Evolutionary conservation across 768 basidiomycete genomes (phyloP).

Genomic region (Kwoniella dendrophila): DNA sequence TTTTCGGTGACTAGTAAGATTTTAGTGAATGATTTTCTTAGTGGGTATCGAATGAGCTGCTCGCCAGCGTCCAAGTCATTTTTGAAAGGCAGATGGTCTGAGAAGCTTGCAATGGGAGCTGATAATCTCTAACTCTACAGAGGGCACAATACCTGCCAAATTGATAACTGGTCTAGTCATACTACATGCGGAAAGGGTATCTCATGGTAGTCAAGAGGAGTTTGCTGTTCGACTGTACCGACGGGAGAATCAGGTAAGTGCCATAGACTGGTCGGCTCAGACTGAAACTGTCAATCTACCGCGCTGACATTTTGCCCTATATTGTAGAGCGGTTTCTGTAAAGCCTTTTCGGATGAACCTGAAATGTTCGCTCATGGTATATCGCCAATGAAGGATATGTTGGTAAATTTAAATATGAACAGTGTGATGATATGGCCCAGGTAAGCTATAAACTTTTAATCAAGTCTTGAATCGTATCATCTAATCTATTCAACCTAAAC

Average conservation of each 20-base stretch:
- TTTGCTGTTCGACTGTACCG: conserved; percentile 91
- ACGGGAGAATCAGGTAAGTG: conserved; percentile 70
- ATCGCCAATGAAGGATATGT: conserved; percentile 84
- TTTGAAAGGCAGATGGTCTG: not conserved
- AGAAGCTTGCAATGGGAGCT: not conserved
- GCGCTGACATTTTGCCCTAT: conserved; percentile 2
- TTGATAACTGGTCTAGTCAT: conserved; percentile 87
- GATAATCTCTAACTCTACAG: conserved; percentile 29
- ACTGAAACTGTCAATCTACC: not conserved
- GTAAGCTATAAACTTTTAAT: conserved; percentile 56
- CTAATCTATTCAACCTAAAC: too few relatives aligned
- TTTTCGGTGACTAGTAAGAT: conserved; percentile 92
- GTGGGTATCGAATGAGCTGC: conserved; percentile 46
- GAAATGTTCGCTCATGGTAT: conserved; percentile 91
- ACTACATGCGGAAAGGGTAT: conserved; percentile 91
- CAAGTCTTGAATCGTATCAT: too few relatives aligned
- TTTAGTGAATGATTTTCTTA: conserved; percentile 90
- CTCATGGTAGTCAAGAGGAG: conserved; percentile 79
- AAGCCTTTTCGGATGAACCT: conserved; percentile 96
- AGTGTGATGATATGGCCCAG: conserved; percentile 91
- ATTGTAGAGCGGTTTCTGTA: conserved; percentile 74
- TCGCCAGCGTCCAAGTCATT: not conserved
- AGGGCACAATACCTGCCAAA: conserved; percentile 73
- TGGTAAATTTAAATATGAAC: conserved; percentile 88
- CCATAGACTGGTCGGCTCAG: not conserved